A percentile compares a stretch with the other conserved stretches of the same genome.
Evolutionary conservation across 371 early-diverging fungal species (phyloP).

Genomic region (Sporodiniella umbellata): DNA sequence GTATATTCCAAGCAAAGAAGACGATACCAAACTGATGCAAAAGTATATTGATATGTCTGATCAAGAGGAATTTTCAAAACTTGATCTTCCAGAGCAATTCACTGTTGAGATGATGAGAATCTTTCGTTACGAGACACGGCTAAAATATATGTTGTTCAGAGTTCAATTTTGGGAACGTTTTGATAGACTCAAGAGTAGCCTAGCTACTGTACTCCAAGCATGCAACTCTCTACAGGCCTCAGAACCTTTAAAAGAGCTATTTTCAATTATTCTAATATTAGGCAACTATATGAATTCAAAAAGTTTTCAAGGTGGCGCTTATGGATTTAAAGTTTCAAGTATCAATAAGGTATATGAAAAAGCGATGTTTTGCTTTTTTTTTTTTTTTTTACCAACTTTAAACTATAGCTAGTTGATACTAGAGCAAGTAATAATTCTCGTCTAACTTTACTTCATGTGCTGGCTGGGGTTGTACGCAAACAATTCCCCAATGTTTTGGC

Average conservation of each 20-base stretch:
- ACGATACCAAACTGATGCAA: constrained; percentile 41
- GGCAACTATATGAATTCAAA: constrained; percentile 60
- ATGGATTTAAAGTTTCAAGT: constrained; percentile 46
- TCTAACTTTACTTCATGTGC: constrained; percentile 44
- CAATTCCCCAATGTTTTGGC: constrained; percentile 45
- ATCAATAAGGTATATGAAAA: constrained; percentile 45
- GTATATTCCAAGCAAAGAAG: constrained; percentile 37
- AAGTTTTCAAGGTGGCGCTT: constrained; percentile 53
- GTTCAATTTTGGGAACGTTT: constrained; percentile 47
- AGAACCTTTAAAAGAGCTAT: constrained; percentile 30
- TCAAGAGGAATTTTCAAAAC: constrained; percentile 34
- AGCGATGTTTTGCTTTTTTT: no score
- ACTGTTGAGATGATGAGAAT: constrained; percentile 49
- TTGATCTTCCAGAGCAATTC: constrained; percentile 58
- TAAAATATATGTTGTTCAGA: constrained; percentile 47
- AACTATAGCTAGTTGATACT: constrained; percentile 45
- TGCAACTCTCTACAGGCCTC: constrained; percentile 42
- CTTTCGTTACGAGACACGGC: constrained; percentile 46
- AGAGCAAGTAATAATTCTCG: constrained; percentile 41
- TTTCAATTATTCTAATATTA: constrained; percentile 46
- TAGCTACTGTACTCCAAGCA: constrained; percentile 39
- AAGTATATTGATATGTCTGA: constrained; percentile 39
- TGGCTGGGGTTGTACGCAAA: constrained; percentile 41
- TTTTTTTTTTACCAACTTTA: no score
- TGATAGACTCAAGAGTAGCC: constrained; percentile 32